Evolutionary conservation across 768 basidiomycete genomes (phyloP), one percentile per base, ranked within the genome.

Genomic region (Pisolithus orientalis): DNA sequence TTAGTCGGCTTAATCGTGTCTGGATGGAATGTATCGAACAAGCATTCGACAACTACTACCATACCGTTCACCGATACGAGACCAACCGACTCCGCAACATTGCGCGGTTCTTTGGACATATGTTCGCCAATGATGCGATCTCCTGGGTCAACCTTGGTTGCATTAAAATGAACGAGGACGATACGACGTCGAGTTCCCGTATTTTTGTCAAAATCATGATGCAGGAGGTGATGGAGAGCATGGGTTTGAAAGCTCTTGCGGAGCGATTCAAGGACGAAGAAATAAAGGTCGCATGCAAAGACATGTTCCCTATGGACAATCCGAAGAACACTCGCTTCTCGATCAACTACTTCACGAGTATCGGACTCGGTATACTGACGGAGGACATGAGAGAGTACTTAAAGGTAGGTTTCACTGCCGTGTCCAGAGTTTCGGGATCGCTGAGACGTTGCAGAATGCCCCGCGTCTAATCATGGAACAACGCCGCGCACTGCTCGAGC

Each of bases 191-290:
- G 17, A 92, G 89, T 59, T 86, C 86, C 56, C 91, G 96, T 74
- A 99, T 99, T 64, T 98, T 98, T 67, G 75, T 98, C 63, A 98
- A 98, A 72, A 96, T 98, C 61, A 73, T 99, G 76, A 85, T 96
- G 80, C 83, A 84, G 54, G 96, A 99, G 71, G 84, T 98, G 77
- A 86, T 86, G 75, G 96, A 97, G 74, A 80, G 82, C 46, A 87
- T 98, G 85, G 95, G 96, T 2, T 65, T 96, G 63, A 90, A 90
- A 67, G 77, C 67, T 34, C 72, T 98, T n/a, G 83, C 84, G 8
- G 91, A 94, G 67, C 74, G 96, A 49, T 94, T 99, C 73, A 84
- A 84, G 68, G 93, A 96, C 53, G 82, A 87, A 7, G 90, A 93
- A 59, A 74, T 97, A 44, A 83, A 74, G 65, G 71, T 74, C 27